phyloP scores from a whole-genome alignment of 352 stramenopile genomes.

The Blastocystis sp. region DNA sequence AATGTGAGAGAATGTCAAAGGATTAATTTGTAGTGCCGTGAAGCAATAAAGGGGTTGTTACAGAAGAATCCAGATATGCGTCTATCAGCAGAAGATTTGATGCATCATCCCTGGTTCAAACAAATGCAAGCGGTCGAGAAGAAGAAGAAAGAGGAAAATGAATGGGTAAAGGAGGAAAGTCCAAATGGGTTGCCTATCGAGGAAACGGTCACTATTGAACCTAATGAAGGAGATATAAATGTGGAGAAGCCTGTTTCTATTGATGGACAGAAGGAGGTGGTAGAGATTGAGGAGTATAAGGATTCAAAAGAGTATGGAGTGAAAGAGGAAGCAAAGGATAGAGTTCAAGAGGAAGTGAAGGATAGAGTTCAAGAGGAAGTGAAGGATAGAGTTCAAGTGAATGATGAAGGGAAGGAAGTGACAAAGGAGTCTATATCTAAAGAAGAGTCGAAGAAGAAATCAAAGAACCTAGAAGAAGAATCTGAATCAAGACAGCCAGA shows the following conservation, averaged over 20 bases:
- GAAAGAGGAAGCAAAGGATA: background rate
- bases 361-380: background rate
- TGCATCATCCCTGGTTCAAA: slow-evolving; percentile 80
- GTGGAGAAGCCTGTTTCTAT: background rate
- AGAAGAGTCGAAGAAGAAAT: background rate
- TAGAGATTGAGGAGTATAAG: background rate
- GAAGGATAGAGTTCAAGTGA: background rate
- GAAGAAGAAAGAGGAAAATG: background rate
- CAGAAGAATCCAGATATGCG: slow-evolving; percentile 75
- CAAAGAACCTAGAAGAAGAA: background rate
- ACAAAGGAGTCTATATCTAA: background rate
- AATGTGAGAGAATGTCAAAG: slow-evolving; percentile 41
- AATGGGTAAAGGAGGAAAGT: background rate
- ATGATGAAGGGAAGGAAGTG: background rate
- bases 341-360: background rate
- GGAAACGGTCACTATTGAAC: background rate
- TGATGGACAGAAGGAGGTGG: background rate
- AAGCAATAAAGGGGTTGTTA: slow-evolving; percentile 69
- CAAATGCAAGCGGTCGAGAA: slow-evolving; percentile 12
- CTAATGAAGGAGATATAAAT: background rate
- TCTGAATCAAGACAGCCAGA: background rate
- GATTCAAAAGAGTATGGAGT: background rate
- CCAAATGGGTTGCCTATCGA: background rate
- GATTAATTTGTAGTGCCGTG: slow-evolving; percentile 29
- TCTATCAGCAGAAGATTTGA: slow-evolving; percentile 78